These are phyloP conservation scores for Linum trigynum DNA, from an alignment of 345 rosid species.

Conservation along the genomic window DNA sequence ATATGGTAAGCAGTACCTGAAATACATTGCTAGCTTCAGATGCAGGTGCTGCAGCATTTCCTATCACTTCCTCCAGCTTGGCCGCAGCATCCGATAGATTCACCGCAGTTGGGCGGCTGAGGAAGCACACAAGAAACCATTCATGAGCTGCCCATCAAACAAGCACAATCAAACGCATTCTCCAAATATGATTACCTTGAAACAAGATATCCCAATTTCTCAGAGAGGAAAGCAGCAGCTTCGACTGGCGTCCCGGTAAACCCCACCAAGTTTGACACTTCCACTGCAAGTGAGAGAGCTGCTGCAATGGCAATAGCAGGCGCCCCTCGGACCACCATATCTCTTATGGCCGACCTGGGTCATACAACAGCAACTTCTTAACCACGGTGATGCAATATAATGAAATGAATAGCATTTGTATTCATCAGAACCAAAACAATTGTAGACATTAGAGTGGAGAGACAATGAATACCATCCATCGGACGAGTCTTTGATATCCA, in stretches of 20 bases:
- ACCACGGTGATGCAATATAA: not conserved
- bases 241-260: constrained; percentile 46
- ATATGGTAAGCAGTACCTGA: constrained; percentile 29
- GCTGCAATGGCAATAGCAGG: constrained; percentile 97
- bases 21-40: constrained; percentile 38
- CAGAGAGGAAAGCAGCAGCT: constrained; percentile 43
- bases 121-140: constrained; percentile 11
- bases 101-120: constrained; percentile 85
- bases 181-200: constrained; percentile 38
- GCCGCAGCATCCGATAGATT: constrained; percentile 87
- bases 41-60: constrained; percentile 34
- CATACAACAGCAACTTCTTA: not conserved
- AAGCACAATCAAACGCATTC: not conserved
- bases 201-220: constrained; percentile 66
- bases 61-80: constrained; percentile 55
- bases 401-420: not conserved
- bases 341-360: constrained; percentile 70
- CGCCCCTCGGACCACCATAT: constrained; percentile 97
- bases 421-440: not conserved
- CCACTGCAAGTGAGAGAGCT: constrained; percentile 84
- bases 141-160: constrained; percentile 8
- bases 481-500: constrained; percentile 46
- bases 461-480: constrained; percentile 65
- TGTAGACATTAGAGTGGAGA: not conserved
- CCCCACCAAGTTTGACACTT: constrained; percentile 46